Base-by-base conservation (phyloP, 1,284 basidiomycete genomes). In the Ceratobasidium sp. region DNA sequence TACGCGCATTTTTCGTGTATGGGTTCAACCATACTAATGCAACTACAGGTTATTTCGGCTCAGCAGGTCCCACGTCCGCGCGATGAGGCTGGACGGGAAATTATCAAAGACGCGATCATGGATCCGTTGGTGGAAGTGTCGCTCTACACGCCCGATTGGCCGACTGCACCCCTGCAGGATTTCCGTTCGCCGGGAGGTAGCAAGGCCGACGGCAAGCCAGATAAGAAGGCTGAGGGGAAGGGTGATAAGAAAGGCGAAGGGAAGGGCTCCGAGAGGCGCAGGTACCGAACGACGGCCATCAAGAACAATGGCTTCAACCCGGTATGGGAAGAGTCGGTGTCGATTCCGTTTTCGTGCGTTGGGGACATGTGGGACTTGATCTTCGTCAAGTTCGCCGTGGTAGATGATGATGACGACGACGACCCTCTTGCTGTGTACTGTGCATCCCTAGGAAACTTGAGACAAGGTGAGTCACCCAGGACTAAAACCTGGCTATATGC, bases 241-340 rank as follows among this genome's bases (percentile, higher is more conserved):
- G 11, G 46, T n/a, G 26, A 21, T 26, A 55, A 61, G 16, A 32
- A 50, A 13, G n/a, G 46, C 64, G 50, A 47, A 16, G 21, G 54
- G 52, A 58, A 52, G 26, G 21, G 55, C 18, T 28, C 47, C 38
- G 43, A 73, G 49, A 23, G 44, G 30, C 79, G 49, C 80, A 82
- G 71, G 26, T 83, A 81, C 74, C 84, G 86, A 59, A 94, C 93
- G 38, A 81, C 82, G 43, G 83, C 86, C 1, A 87, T 95, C 76
- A 89, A 89, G 80, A 91, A 92, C 79, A 95, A 96, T 78, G 92
- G 94, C 3, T 95, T 96, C 83, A 96, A 96, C 79, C 95, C 95
- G 0, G 83, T 90, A 2, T 98, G 95, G 93, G 86, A 94, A 77
- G 89, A 95, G 78, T 83, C 82, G 28, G 81, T 96, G 30, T 82